phyloP scores from a whole-genome alignment of 139 green algal genomes.

The Micromonas pusilla region DNA sequence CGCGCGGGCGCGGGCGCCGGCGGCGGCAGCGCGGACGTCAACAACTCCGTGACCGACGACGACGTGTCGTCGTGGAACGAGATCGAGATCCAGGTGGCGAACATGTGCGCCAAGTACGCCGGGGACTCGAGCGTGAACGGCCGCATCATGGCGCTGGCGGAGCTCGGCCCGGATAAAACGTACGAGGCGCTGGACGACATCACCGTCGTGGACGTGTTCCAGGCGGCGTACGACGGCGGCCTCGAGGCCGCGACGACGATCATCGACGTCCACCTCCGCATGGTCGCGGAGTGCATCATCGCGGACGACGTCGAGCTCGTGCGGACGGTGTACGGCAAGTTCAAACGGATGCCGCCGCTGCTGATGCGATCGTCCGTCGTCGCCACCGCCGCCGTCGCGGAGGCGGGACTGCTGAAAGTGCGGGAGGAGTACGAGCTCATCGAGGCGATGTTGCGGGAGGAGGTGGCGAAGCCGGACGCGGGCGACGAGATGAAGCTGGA shows the following conservation, averaged over 20 bases:
- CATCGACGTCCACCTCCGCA: constrained; percentile 11
- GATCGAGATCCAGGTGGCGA: neutral
- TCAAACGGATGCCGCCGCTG: neutral
- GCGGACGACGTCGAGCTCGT: neutral
- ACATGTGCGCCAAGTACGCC: constrained; percentile 1
- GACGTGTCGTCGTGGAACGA: constrained; percentile 3
- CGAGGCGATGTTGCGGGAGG: neutral
- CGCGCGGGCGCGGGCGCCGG: too few species aligned
- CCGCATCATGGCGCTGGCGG: neutral
- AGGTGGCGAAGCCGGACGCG: neutral
- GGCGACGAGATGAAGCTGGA: neutral
- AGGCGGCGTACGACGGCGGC: constrained; percentile 11
- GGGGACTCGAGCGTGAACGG: constrained; percentile 6
- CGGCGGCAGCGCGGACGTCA: neutral
- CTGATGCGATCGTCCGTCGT: neutral
- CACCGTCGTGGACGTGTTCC: constrained; percentile 21
- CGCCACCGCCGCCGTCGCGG: constrained; percentile 17
- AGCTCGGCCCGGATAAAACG: constrained; percentile 1
- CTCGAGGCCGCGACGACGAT: neutral
- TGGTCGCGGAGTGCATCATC: constrained; percentile 14
- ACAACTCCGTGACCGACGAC: neutral
- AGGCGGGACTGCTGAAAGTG: neutral
- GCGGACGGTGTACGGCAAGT: constrained; percentile 12
- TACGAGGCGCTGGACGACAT: constrained; percentile 24
- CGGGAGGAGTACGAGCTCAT: constrained; percentile 19